Evolutionary conservation across 164 flowering plant genomes (phyloP), one percentile per base, ranked within the genome.

Genomic region (Amborella trichopoda): DNA sequence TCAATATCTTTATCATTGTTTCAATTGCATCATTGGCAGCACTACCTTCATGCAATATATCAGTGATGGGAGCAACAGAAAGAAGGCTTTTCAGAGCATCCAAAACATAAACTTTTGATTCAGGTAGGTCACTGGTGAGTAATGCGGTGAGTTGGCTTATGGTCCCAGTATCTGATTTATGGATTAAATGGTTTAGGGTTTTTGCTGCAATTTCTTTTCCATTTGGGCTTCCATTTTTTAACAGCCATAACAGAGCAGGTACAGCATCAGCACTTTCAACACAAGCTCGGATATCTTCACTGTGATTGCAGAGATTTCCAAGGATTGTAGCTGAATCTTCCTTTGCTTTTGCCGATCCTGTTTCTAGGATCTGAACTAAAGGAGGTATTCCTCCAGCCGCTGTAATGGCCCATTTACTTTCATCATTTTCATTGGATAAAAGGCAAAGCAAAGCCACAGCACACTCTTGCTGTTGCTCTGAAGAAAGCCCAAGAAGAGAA

Each of bases 311-410:
- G 34, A 93, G 75, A 53, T 93, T 93, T 44, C 95, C 83, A 47
- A 93, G 89, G 39, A 93, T 82, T 21, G 75, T 71, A 49, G 99
- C 99, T 46, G 99, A 77, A 54, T 93, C 96, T 68, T 93, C 99
- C 65, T 81, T 84, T 13, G 99, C 96, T 73, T 83, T 93, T 8
- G 70, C 78, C 43, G 99, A 88, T 9, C 99, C 96, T 23, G 80
- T 73, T 68, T 93, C 99, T 12, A 93, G 73, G 65, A 93, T 88
- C 67, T 93, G 99, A 62, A 93, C 96, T 51, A 93, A 95, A 24
- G 95, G 96, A 53, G 99, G 99, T 55, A 93, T 93, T 28, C 99
- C 99, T 56, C 99, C 99, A 66, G 99, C 99, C 42, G 99, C 99
- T 34, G 99, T 93, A 39, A 93, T 85, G 34, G 99, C 95, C 99